Evolutionary conservation across 2,329 filamentous ascomycete species (phyloP), one percentile per base, ranked within the genome.

Genomic region (Tolypocladium nubicola): DNA sequence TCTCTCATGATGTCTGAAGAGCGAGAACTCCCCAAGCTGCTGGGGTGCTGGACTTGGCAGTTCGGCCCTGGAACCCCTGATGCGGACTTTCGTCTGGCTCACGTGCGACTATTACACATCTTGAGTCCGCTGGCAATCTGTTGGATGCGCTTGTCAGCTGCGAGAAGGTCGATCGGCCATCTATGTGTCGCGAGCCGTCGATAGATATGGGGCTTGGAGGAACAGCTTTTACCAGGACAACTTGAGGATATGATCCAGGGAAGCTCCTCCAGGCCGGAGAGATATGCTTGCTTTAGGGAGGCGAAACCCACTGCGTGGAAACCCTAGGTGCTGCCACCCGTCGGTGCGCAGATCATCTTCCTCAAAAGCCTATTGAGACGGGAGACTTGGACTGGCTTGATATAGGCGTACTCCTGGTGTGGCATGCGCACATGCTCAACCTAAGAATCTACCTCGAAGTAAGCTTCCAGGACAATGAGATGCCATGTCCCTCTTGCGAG

Each of bases 351-450:
- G 10, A 11, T 9, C 10, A 2, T 37, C 35, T 37, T 11, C 35
- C 10, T 37, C 11, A 10, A 10, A 13, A 13, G 9, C 35, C 9
- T 10, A 37, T 37, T 37, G 35, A 10, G 35, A 37, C 4, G 35
- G 11, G 35, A 37, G 9, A 11, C 35, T 37, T 37, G 35, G 11
- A 37, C 9, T 37, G 11, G 11, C 2, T 37, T 37, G 30, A 16
- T 14, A 40, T 67, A 76, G 87, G 90, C 68, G 79, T 89, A 0
- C 67, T 90, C 14, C 84, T 90, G 83, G 84, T 89, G 0, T 89
- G 85, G 83, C 87, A 90, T 68, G 72, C 85, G 0, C 86, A 87
- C 61, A 82, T 87, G 76, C 76, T 90, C 1, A 89, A 89, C 59
- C 87, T 87, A 0, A 74, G 83, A 55, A 73, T 72, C 33, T 89